Evolutionary conservation across 352 stramenopile species (phyloP).

Genomic region (Globisporangium middletonii): DNA sequence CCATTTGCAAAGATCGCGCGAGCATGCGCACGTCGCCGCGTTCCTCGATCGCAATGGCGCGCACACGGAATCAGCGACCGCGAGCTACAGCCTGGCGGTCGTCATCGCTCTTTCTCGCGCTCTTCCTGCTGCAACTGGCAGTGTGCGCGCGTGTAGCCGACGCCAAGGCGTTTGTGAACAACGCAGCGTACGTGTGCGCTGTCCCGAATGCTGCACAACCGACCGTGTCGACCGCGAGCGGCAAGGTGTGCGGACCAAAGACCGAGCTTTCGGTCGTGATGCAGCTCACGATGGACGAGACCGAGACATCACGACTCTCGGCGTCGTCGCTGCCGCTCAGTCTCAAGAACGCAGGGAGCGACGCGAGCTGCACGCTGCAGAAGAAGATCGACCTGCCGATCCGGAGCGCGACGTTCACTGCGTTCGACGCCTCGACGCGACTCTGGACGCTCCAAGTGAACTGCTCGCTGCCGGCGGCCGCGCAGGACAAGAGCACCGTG

Average conservation of each 20-base stretch:
- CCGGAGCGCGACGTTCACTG: conserved; percentile 10
- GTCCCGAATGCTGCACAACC: not conserved
- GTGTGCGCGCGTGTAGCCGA: not conserved
- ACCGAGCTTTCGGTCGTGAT: conserved; percentile 12
- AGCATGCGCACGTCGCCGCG: no score
- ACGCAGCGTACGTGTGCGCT: conserved; percentile 12
- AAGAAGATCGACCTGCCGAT: conserved; percentile 13
- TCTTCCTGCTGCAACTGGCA: not conserved
- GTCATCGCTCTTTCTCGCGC: not conserved
- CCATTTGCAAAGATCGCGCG: no score
- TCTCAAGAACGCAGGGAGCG: conserved; percentile 10
- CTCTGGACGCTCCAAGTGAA: conserved; percentile 19
- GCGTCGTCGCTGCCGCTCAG: conserved; percentile 5
- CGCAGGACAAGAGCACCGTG: conserved; percentile 6
- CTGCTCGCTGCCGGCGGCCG: conserved; percentile 12
- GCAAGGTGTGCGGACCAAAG: conserved; percentile 10
- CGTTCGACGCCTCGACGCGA: conserved; percentile 6
- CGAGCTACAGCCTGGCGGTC: not conserved
- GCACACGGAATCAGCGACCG: not conserved
- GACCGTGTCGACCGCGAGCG: not conserved
- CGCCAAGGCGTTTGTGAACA: conserved; percentile 17
- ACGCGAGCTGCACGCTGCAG: conserved; percentile 15
- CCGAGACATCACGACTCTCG: conserved; percentile 6
- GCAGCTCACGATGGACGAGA: conserved; percentile 11
- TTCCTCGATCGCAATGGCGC: not conserved